Evolutionary conservation across 768 basidiomycete species (phyloP).

Genomic region (Daedaleopsis nitida): DNA sequence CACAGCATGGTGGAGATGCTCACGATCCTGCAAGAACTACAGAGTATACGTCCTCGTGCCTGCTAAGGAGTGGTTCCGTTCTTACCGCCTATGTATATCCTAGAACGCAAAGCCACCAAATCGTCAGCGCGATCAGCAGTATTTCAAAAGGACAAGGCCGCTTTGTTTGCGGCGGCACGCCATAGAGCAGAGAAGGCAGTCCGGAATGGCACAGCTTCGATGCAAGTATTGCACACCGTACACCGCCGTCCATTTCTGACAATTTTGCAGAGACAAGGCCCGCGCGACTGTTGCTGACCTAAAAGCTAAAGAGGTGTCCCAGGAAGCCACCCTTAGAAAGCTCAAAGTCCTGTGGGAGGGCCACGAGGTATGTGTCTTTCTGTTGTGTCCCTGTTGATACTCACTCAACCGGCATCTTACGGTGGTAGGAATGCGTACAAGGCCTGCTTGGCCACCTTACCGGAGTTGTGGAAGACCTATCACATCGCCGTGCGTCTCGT

Average conservation of each 20-base stretch:
- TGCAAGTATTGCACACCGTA: constrained; percentile 15
- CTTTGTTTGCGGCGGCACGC: constrained; percentile 24
- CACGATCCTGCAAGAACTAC: constrained; percentile 27
- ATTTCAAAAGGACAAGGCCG: constrained; percentile 28
- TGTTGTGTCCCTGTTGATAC: not conserved
- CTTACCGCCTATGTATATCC: not conserved
- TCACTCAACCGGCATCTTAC: not conserved
- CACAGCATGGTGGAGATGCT: constrained; percentile 30
- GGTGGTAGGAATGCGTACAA: constrained; percentile 24
- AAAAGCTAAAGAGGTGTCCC: constrained; percentile 24
- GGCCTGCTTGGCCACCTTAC: constrained; percentile 10
- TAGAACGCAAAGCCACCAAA: constrained; percentile 30
- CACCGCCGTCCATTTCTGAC: too few species aligned
- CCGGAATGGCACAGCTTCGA: constrained; percentile 22
- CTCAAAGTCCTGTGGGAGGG: constrained; percentile 16
- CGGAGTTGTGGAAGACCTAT: constrained; percentile 35
- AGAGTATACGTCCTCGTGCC: constrained; percentile 18
- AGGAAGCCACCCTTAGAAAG: constrained; percentile 20
- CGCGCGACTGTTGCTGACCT: constrained; percentile 23
- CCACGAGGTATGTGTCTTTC: constrained; percentile 21
- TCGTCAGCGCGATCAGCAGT: constrained; percentile 20
- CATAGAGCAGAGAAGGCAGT: constrained; percentile 22
- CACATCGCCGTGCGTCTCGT: constrained; percentile 31
- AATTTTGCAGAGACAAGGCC: constrained; percentile 30
- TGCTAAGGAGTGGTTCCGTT: not conserved